Conservation (phyloP, 1,139 yeast genomes). For the Yamadazyma mexicana region DNA sequence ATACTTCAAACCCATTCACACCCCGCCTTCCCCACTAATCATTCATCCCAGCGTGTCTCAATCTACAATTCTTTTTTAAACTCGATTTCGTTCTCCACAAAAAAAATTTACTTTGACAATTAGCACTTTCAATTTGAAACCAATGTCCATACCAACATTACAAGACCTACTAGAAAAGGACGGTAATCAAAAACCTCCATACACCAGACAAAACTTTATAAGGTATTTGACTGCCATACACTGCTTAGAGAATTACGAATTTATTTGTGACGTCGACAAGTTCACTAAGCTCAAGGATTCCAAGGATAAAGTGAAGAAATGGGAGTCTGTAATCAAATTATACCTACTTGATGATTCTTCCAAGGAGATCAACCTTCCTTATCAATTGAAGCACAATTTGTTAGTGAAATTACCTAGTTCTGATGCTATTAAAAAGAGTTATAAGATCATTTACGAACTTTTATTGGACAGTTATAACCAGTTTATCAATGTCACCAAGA, state of each 20-base stretch:
- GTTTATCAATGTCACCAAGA: slow-evolving; percentile 24
- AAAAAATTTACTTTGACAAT: neutral
- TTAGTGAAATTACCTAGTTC: slow-evolving; percentile 17
- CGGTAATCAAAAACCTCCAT: slow-evolving; percentile 17
- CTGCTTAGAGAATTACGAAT: slow-evolving; percentile 40
- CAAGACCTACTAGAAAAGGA: slow-evolving; percentile 22
- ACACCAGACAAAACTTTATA: slow-evolving; percentile 24
- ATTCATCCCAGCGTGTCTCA: neutral
- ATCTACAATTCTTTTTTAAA: neutral
- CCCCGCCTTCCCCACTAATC: neutral
- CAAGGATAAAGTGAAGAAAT: slow-evolving; percentile 17
- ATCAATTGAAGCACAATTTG: slow-evolving; percentile 18
- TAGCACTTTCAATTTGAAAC: no score
- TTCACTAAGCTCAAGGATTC: slow-evolving; percentile 18
- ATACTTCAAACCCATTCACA: neutral
- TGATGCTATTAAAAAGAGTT: slow-evolving; percentile 19
- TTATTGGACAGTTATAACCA: slow-evolving; percentile 36
- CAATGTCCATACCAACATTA: slow-evolving; percentile 23
- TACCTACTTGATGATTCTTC: slow-evolving; percentile 29
- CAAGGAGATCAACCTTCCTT: slow-evolving; percentile 38
- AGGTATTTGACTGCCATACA: slow-evolving; percentile 29
- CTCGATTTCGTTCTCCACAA: neutral
- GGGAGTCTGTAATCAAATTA: slow-evolving; percentile 27
- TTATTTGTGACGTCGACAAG: slow-evolving; percentile 29
- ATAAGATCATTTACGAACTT: slow-evolving; percentile 30